Evolutionary conservation across 2,329 filamentous ascomycete genomes (phyloP).

Genomic region (Microsporum canis): DNA sequence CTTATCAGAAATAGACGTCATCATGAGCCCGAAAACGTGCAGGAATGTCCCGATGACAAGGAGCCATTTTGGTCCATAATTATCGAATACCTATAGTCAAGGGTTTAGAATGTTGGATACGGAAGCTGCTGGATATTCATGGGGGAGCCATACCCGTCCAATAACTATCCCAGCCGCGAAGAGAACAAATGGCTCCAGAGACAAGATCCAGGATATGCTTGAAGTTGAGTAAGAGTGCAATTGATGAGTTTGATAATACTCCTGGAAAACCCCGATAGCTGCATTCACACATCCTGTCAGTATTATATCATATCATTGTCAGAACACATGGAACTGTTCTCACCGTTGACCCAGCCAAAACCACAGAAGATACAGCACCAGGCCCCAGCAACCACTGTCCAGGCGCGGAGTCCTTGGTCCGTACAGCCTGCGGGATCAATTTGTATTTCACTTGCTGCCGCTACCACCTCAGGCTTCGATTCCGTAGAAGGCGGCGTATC

Average conservation of each 20-base stretch:
- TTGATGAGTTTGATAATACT: slow-evolving; percentile 45
- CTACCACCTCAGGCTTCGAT: background rate
- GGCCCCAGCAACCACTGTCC: slow-evolving; percentile 39
- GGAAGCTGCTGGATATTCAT: slow-evolving; percentile 36
- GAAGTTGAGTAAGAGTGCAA: slow-evolving; percentile 41
- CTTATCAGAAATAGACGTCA: slow-evolving; percentile 42
- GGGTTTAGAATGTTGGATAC: slow-evolving; percentile 21
- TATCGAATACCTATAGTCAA: slow-evolving; percentile 43
- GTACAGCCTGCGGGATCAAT: background rate
- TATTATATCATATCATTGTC: background rate
- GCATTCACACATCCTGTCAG: slow-evolving; percentile 8
- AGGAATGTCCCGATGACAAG: slow-evolving; percentile 41
- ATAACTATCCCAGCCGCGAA: slow-evolving; percentile 31
- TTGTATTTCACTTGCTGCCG: background rate
- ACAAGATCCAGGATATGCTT: slow-evolving; percentile 51
- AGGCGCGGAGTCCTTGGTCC: slow-evolving; percentile 19
- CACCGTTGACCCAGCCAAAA: slow-evolving; percentile 43
- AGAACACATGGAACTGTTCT: slow-evolving; percentile 9
- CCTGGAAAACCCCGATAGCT: slow-evolving; percentile 45
- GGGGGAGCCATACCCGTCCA: background rate
- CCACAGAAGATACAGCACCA: slow-evolving; percentile 39
- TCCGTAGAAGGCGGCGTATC: background rate
- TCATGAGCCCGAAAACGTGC: slow-evolving; percentile 50
- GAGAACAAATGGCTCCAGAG: slow-evolving; percentile 46
- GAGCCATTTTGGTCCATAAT: slow-evolving; percentile 48